These are phyloP conservation scores for Neurospora pannonica DNA, from an alignment of 495 filamentous ascomycete genomes.

Conservation along the genomic window DNA sequence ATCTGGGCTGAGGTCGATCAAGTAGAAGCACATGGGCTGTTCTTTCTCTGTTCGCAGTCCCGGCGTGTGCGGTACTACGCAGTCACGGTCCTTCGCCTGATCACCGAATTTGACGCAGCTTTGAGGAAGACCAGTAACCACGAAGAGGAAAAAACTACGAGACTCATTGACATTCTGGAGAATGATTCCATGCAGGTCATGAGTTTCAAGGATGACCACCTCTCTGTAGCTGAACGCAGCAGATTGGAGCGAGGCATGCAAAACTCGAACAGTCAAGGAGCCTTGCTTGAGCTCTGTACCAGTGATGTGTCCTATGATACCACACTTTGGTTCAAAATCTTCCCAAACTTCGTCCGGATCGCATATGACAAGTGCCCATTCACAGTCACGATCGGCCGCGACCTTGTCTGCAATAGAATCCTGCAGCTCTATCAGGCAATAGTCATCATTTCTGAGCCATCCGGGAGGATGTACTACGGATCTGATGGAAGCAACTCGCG, in stretches of 20 bases:
- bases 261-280: slow-evolving; percentile 73
- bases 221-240: slow-evolving; percentile 88
- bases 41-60: slow-evolving; percentile 96
- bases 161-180: slow-evolving; percentile 87
- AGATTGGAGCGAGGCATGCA: slow-evolving; percentile 84
- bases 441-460: slow-evolving; percentile 62
- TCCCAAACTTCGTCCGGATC: slow-evolving; percentile 87
- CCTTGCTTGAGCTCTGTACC: slow-evolving; percentile 85
- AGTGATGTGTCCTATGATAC: slow-evolving; percentile 93
- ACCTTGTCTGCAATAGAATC: slow-evolving; percentile 83
- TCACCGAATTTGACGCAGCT: slow-evolving; percentile 88
- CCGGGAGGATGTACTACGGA: slow-evolving; percentile 49
- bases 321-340: slow-evolving; percentile 94
- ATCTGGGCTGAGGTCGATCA: slow-evolving; percentile 91
- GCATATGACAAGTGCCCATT: slow-evolving; percentile 86
- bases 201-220: slow-evolving; percentile 83
- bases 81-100: slow-evolving; percentile 80
- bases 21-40: slow-evolving; percentile 93
- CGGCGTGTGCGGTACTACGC: slow-evolving; percentile 80
- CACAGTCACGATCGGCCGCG: slow-evolving; percentile 79
- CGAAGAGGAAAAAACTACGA: slow-evolving; percentile 46
- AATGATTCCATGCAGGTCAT: slow-evolving; percentile 81
- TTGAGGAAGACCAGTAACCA: slow-evolving; percentile 52
- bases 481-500: slow-evolving; percentile 37
- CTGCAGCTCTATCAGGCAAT: slow-evolving; percentile 87